phyloP scores from a whole-genome alignment of 305 asterid species.

The Solanum aculeatissimum region DNA sequence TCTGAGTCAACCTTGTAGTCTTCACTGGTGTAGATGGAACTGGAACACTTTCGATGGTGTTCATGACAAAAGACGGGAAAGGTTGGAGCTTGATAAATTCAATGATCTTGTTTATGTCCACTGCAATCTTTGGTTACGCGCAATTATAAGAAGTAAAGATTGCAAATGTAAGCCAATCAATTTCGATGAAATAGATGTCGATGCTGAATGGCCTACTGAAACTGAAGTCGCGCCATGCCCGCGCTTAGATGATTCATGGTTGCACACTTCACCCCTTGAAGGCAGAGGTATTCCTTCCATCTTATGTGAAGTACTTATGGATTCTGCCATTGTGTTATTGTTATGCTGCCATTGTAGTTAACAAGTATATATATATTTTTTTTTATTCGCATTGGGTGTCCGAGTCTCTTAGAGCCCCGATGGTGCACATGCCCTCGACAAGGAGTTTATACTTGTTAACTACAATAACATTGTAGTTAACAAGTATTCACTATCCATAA shows the following conservation, averaged over 20 bases:
- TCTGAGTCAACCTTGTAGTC: constrained; percentile 39
- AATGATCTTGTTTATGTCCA: constrained; percentile 32
- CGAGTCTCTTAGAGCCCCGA: no score
- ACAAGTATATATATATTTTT: no score
- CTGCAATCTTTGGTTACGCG: constrained; percentile 41
- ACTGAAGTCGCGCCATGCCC: constrained; percentile 15
- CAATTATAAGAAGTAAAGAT: constrained; percentile 16
- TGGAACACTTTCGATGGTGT: constrained; percentile 25
- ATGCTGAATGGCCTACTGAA: constrained; percentile 33
- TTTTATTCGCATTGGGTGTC: no score
- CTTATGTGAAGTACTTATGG: no score
- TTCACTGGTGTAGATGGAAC: constrained; percentile 44
- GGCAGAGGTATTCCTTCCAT: neutral
- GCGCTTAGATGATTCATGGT: constrained; percentile 15
- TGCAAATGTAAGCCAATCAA: constrained; percentile 16
- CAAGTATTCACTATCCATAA: neutral
- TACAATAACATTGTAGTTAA: no score
- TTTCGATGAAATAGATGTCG: constrained; percentile 27
- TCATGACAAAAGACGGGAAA: constrained; percentile 12
- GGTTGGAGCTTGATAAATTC: constrained; percentile 18
- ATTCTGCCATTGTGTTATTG: no score
- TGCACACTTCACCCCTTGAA: constrained; percentile 14
- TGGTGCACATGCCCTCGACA: no score
- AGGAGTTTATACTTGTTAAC: no score
- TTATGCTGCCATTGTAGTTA: no score